Base-by-base conservation (phyloP, 495 filamentous ascomycete genomes). In the Talaromyces nanjingensis region DNA sequence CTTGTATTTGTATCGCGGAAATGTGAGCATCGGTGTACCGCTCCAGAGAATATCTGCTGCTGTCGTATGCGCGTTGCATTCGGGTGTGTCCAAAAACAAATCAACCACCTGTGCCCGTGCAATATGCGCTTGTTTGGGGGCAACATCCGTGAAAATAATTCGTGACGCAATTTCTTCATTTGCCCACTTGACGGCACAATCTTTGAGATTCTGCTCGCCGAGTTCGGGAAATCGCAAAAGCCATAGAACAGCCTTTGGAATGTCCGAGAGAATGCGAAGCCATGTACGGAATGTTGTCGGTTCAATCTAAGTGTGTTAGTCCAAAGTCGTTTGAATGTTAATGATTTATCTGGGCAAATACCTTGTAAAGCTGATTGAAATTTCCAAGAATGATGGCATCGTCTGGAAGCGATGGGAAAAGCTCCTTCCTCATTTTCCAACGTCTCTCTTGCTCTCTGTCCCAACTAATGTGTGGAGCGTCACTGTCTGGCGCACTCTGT, bases 321-420 rank as follows among this genome's bases (percentile, higher is more conserved):
- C 16, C 14, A 9, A 37, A 37, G 9, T 42, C 14, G 1, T 9
- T 4, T 56, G 14, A 16, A 8, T 54, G 53, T 55, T 24, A 29
- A 62, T 14, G 62, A 54, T 57, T 33, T 16, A 58, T 27, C 37
- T 56, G 31, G 52, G 56, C 65, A 52, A 73, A 68, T 80, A 96
- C 94, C 89, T 99, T 99, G 79, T 99, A 99, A 25, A 99, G 78
- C 75, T 99, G 94, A 74, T 99, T 99, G 74, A 99, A 99, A 76
- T 99, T 99, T 11, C 90, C 94, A 53, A 99, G 83, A 66, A 99
- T 97, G 68, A 99, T 87, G 25, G 85, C 84, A 70, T 97, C 89
- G 65, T 97, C 90, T 12, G 85, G 79, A 24, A 99, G 80, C 11
- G 82, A 80, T 2, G 94, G 96, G 71, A 99, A 99, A 24, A 99